Percentiles rank a stretch among this genome's conserved stretches.
Conservation (phyloP, 805 yeast genomes). For the Ogataea zsoltii region DNA sequence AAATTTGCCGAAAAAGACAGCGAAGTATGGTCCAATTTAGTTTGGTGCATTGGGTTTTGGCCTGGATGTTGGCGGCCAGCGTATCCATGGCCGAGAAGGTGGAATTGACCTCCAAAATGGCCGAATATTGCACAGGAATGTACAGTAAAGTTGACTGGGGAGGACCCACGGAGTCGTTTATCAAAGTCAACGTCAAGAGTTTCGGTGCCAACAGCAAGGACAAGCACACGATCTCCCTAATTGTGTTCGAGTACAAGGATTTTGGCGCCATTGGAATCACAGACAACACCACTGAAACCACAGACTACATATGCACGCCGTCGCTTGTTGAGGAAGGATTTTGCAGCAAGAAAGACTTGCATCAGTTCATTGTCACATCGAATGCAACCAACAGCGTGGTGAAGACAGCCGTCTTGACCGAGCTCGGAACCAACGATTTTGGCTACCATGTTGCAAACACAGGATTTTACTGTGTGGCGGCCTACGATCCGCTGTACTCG, state of each 20-base stretch:
- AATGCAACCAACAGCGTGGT: constrained; percentile 52
- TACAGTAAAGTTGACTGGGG: constrained; percentile 86
- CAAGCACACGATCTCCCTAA: constrained; percentile 56
- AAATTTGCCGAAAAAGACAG: background rate
- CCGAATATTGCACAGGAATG: constrained; percentile 87
- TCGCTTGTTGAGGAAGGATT: constrained; percentile 53
- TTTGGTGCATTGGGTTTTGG: constrained; percentile 1
- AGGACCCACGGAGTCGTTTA: constrained; percentile 68
- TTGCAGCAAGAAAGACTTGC: constrained; percentile 57
- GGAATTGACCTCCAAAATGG: constrained; percentile 46
- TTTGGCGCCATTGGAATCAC: constrained; percentile 62
- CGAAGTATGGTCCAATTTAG: background rate
- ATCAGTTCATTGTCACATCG: constrained; percentile 60
- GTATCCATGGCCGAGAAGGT: constrained; percentile 45
- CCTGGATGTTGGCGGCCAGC: constrained; percentile 9
- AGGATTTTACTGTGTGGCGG: constrained; percentile 90
- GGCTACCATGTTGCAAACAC: constrained; percentile 69
- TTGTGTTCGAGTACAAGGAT: constrained; percentile 85
- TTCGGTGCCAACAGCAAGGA: constrained; percentile 35
- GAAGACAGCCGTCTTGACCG: constrained; percentile 53
- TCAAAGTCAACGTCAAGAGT: constrained; percentile 45
- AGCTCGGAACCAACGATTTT: constrained; percentile 59
- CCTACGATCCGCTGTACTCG: constrained; percentile 47
- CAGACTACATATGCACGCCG: constrained; percentile 75
- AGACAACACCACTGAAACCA: constrained; percentile 40